Conservation (phyloP, 257 asterid genomes). For the Salvia rosmarinus region DNA sequence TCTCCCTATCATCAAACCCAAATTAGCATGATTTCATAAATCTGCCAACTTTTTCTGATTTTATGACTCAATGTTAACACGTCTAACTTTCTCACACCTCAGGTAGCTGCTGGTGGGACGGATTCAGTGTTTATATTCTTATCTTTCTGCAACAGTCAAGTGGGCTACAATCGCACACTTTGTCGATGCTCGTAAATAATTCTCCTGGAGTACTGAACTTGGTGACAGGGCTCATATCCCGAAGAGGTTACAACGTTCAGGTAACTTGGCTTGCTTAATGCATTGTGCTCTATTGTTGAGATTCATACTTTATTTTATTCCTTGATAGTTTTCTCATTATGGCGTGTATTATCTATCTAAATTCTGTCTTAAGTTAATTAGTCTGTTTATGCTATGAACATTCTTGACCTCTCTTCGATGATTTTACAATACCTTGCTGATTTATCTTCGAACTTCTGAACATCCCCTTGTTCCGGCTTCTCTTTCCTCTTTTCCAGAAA, state of each 20-base stretch:
- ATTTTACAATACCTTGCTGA: no score
- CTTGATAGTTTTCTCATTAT: conserved; percentile 11
- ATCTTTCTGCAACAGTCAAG: conserved; percentile 61
- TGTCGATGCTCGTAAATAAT: conserved; percentile 73
- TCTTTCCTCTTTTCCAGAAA: no score
- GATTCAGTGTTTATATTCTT: conserved; percentile 1
- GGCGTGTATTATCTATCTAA: conserved; percentile 27
- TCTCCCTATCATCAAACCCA: no score
- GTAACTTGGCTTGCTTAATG: conserved; percentile 37
- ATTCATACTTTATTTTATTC: not conserved
- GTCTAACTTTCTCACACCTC: no score
- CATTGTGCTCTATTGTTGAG: not conserved
- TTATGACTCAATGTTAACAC: no score
- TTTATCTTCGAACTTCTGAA: not conserved
- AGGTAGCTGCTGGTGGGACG: no score
- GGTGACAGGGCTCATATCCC: conserved; percentile 82
- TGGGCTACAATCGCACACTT: conserved; percentile 80
- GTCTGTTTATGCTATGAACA: not conserved
- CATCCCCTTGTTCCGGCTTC: no score
- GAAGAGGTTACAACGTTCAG: conserved; percentile 85
- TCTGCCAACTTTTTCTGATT: no score
- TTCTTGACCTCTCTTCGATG: not conserved
- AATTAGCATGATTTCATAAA: no score
- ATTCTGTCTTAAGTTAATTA: conserved; percentile 55
- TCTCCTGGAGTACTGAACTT: conserved; percentile 82